These are phyloP conservation scores for Arabidopsis thaliana DNA, from an alignment of 345 rosid species.

Conservation along the genomic window DNA sequence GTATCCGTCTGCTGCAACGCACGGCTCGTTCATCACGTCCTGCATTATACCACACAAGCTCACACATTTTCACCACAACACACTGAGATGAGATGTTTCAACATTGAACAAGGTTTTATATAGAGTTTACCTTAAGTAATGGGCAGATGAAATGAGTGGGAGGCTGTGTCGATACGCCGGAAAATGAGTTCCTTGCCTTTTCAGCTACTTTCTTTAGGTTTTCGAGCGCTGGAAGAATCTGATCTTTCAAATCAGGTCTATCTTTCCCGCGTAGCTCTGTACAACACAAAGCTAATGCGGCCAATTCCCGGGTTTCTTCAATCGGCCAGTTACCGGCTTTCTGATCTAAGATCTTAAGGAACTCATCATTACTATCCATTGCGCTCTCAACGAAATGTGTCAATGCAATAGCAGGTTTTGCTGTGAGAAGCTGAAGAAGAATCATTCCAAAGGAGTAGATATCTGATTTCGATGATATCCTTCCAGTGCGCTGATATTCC, in stretches of 20 bases:
- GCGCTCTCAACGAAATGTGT: constrained; percentile 73
- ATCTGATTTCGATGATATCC: constrained; percentile 75
- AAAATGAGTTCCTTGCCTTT: constrained; percentile 47
- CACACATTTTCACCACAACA: not conserved
- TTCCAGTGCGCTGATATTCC: constrained; percentile 86
- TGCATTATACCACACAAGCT: constrained; percentile 39
- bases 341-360: constrained; percentile 64
- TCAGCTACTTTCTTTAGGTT: constrained; percentile 63
- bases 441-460: constrained; percentile 86
- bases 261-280: constrained; percentile 84
- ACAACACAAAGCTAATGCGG: constrained; percentile 68
- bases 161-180: constrained; percentile 38
- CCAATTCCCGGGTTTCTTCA: constrained; percentile 74
- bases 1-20: constrained; percentile 92
- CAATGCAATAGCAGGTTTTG: constrained; percentile 76
- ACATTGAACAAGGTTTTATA: not conserved
- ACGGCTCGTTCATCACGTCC: constrained; percentile 87
- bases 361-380: constrained; percentile 49
- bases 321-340: constrained; percentile 79
- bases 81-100: not conserved
- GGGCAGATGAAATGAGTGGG: constrained; percentile 87
- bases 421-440: constrained; percentile 79
- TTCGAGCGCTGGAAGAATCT: constrained; percentile 76
- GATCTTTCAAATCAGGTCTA: constrained; percentile 59
- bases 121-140: constrained; percentile 65